phyloP scores from a whole-genome alignment of 1,284 basidiomycete species.

The Tilletia setariae region DNA sequence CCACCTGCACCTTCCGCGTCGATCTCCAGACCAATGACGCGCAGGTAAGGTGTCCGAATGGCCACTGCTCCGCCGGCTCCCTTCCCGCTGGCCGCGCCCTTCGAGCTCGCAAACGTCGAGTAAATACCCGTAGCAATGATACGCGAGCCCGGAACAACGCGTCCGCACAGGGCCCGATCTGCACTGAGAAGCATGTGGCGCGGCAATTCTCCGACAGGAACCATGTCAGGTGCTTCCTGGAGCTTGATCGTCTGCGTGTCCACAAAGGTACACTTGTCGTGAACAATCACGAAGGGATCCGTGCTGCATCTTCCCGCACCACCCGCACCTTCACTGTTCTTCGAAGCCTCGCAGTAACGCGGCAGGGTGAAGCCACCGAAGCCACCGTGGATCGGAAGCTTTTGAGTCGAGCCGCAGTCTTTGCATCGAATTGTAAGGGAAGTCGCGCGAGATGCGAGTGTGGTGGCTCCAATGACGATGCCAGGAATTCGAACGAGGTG shows the following conservation, averaged over 20 bases:
- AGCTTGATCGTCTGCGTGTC: slow-evolving; percentile 96
- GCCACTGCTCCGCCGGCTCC: slow-evolving; percentile 61
- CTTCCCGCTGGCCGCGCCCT: slow-evolving; percentile 59
- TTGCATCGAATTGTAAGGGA: slow-evolving; percentile 90
- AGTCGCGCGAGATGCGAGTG: slow-evolving; percentile 86
- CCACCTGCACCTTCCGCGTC: slow-evolving; percentile 65
- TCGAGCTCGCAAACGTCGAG: slow-evolving; percentile 84
- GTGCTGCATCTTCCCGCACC: slow-evolving; percentile 88
- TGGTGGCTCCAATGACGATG: slow-evolving; percentile 95
- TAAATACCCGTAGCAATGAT: slow-evolving; percentile 95
- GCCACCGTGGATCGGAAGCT: slow-evolving; percentile 67
- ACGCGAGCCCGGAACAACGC: slow-evolving; percentile 78
- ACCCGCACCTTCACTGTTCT: slow-evolving; percentile 60
- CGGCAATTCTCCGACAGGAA: slow-evolving; percentile 95
- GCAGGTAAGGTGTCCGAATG: slow-evolving; percentile 88
- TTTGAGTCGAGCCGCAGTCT: slow-evolving; percentile 77
- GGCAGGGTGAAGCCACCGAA: slow-evolving; percentile 69
- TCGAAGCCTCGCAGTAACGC: slow-evolving; percentile 44
- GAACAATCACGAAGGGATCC: slow-evolving; percentile 93
- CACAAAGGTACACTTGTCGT: slow-evolving; percentile 89
- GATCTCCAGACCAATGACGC: slow-evolving; percentile 87
- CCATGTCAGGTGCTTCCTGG: slow-evolving; percentile 99
- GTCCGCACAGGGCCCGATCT: slow-evolving; percentile 60
- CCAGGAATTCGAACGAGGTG: slow-evolving; percentile 94
- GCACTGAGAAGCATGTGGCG: slow-evolving; percentile 89